These are phyloP conservation scores for Acer negundo DNA, from an alignment of 345 rosid genomes.

Conservation along the genomic window DNA sequence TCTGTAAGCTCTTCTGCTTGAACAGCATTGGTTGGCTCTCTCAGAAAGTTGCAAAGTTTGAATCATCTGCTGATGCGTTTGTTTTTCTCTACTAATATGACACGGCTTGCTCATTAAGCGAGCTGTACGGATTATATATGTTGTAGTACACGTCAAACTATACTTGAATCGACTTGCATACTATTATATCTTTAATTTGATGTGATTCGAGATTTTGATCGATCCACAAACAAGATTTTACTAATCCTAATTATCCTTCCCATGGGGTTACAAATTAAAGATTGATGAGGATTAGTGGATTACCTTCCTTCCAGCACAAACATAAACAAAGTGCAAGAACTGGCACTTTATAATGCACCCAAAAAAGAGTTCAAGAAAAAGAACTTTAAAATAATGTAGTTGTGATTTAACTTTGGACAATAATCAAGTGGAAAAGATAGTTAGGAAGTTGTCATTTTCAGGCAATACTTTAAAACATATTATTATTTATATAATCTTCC, in stretches of 20 bases:
- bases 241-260: neutral
- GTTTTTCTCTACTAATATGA: neutral
- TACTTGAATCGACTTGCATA: no score
- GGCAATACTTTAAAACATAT: conserved; percentile 12
- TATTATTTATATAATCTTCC: neutral
- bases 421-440: conserved; percentile 33
- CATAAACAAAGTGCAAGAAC: conserved; percentile 27
- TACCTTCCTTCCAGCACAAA: conserved; percentile 22
- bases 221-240: no score
- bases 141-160: no score
- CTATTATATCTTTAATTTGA: neutral
- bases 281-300: conserved; percentile 19
- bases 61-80: neutral
- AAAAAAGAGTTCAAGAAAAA: neutral
- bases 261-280: conserved; percentile 20
- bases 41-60: neutral
- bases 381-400: neutral
- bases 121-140: neutral
- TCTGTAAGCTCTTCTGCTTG: neutral
- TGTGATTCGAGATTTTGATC: neutral
- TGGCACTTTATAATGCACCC: conserved; percentile 29
- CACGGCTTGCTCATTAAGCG: neutral
- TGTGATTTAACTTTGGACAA: neutral
- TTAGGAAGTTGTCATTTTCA: conserved; percentile 70
- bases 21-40: neutral